These are phyloP conservation scores for Phaeoacremonium minimum DNA, from an alignment of 2,329 filamentous ascomycete species.

Conservation along the genomic window DNA sequence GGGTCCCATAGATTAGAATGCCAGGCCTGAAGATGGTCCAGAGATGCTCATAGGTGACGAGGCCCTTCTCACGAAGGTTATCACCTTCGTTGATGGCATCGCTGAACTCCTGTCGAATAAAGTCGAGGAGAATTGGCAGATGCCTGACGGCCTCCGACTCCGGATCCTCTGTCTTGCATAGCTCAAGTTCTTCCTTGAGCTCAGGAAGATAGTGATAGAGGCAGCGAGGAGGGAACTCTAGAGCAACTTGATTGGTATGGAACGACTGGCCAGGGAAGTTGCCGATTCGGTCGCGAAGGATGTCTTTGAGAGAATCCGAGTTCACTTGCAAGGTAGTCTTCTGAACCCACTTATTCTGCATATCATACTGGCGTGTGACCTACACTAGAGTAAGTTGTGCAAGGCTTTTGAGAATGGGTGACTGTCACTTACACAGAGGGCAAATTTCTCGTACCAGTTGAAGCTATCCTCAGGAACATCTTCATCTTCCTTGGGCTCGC, in stretches of 20 bases:
- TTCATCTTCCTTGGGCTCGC: slow-evolving; percentile 21
- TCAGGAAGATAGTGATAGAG: slow-evolving; percentile 20
- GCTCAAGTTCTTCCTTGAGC: slow-evolving; percentile 13
- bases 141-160: slow-evolving; percentile 18
- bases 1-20: slow-evolving; percentile 17
- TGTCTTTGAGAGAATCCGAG: slow-evolving; percentile 16
- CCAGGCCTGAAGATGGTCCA: slow-evolving; percentile 23
- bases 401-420: slow-evolving; percentile 6
- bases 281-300: slow-evolving; percentile 15
- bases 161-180: slow-evolving; percentile 11
- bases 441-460: slow-evolving; percentile 23
- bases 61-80: slow-evolving; percentile 15
- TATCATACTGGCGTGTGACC: slow-evolving; percentile 14
- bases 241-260: slow-evolving; percentile 13
- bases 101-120: slow-evolving; percentile 22
- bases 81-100: slow-evolving; percentile 18
- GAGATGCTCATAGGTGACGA: slow-evolving; percentile 19
- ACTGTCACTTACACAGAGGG: slow-evolving; percentile 16
- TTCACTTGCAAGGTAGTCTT: slow-evolving; percentile 14
- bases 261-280: slow-evolving; percentile 19
- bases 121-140: slow-evolving; percentile 16
- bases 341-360: slow-evolving; percentile 9
- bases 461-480: slow-evolving; percentile 18
- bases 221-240: slow-evolving; percentile 16
- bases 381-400: neutral